These are phyloP conservation scores for Penicillium arizonense DNA, from an alignment of 495 filamentous ascomycete genomes.

Conservation along the genomic window DNA sequence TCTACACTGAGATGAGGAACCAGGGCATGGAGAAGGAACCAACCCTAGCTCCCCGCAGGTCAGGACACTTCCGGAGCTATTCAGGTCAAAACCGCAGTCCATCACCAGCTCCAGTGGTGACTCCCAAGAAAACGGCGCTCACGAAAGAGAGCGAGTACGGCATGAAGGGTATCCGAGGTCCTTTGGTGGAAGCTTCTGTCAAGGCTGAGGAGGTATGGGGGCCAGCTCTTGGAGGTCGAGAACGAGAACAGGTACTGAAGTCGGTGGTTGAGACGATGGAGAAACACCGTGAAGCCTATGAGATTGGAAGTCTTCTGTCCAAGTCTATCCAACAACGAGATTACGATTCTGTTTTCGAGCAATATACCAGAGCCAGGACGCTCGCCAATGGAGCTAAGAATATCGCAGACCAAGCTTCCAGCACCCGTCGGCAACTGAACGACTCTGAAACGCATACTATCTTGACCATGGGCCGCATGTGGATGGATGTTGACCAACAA, in stretches of 20 bases:
- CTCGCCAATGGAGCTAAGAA: slow-evolving; percentile 71
- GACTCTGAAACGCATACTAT: slow-evolving; percentile 82
- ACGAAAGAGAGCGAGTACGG: slow-evolving; percentile 94
- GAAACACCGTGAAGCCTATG: slow-evolving; percentile 73
- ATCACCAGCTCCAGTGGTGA: slow-evolving; percentile 29
- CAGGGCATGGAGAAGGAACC: slow-evolving; percentile 67
- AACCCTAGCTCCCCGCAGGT: slow-evolving; percentile 57
- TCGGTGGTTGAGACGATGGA: slow-evolving; percentile 71
- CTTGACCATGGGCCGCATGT: slow-evolving; percentile 88
- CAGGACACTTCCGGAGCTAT: slow-evolving; percentile 55
- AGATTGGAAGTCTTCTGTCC: slow-evolving; percentile 70
- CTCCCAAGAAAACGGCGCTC: slow-evolving; percentile 77
- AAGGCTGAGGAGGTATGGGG: slow-evolving; percentile 98
- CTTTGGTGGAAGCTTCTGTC: slow-evolving; percentile 80
- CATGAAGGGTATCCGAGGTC: slow-evolving; percentile 81
- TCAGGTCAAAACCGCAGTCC: slow-evolving; percentile 47
- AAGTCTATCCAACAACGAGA: slow-evolving; percentile 88
- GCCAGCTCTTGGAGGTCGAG: slow-evolving; percentile 86
- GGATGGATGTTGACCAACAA: slow-evolving; percentile 83
- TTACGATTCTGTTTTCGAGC: slow-evolving; percentile 81
- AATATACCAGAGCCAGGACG: slow-evolving; percentile 74
- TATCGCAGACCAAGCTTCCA: slow-evolving; percentile 52
- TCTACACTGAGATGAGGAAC: slow-evolving; percentile 96
- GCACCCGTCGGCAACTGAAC: slow-evolving; percentile 47
- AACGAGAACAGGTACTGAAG: slow-evolving; percentile 83